Percentiles rank a stretch among this genome's conserved stretches.
Evolutionary conservation across 2,329 filamentous ascomycete genomes (phyloP).

Genomic region (Arthrobotrys entomopaga): DNA sequence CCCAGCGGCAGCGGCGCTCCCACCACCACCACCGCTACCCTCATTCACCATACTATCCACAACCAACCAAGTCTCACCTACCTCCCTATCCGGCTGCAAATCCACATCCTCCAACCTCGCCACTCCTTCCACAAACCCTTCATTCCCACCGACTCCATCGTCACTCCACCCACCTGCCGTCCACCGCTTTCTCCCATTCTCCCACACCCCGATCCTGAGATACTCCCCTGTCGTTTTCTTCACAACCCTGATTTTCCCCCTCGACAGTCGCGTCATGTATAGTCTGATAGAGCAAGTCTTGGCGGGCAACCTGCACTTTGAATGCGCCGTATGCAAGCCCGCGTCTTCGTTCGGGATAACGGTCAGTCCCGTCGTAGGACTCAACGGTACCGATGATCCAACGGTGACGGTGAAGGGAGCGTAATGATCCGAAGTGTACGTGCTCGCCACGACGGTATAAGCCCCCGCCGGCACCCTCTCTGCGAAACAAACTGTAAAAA

Average conservation of each 20-base stretch:
- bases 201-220: constrained; percentile 48
- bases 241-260: constrained; percentile 42
- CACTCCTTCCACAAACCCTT: constrained; percentile 53
- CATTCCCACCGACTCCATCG: constrained; percentile 31
- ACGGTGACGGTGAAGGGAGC: constrained; percentile 80
- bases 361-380: constrained; percentile 58
- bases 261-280: constrained; percentile 32
- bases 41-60: constrained; percentile 54
- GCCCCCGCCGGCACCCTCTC: constrained; percentile 72
- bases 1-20: background rate
- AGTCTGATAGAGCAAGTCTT: constrained; percentile 40
- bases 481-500: constrained; percentile 75
- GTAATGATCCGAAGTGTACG: constrained; percentile 82
- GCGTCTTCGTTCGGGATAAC: constrained; percentile 49
- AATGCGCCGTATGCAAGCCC: constrained; percentile 35
- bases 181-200: constrained; percentile 45
- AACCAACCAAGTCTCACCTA: constrained; percentile 46
- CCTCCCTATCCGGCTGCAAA: constrained; percentile 49
- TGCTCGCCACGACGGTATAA: constrained; percentile 91
- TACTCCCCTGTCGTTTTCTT: constrained; percentile 43
- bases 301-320: constrained; percentile 25
- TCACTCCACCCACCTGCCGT: constrained; percentile 45
- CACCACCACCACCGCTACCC: constrained; percentile 3
- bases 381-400: constrained; percentile 67
- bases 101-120: constrained; percentile 51